Base-by-base conservation (phyloP, 495 filamentous ascomycete species). In the Penicillium macrosclerotiorum region DNA sequence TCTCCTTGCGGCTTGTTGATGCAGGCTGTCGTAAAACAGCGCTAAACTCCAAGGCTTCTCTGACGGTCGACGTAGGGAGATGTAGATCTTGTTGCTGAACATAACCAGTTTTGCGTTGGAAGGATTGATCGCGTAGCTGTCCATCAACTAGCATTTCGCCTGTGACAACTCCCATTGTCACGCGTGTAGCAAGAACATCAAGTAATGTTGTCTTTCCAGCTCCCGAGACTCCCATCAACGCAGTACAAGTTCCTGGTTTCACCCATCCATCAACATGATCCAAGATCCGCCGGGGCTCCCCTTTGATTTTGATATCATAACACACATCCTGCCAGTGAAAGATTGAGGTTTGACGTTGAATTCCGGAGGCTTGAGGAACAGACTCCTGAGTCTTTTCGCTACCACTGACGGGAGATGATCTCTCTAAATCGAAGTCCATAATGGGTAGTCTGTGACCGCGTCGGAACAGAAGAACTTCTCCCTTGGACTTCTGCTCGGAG, bases 81-180 rank as follows among this genome's bases (percentile, higher is more conserved):
- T 94, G 90, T 1, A 96, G 75, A 78, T 96, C 91, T 63, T 94
- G 89, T 59, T 96, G 91, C 56, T 95, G 88, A n/a, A 89, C 90
- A 53, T 95, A 96, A 9, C 89, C 90, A 2, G 89, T 94, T 66
- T 90, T 91, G 26, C 90, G 82, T 57, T 90, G 88, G 73, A 95
- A 95, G 0, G 84, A 87, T 8, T 74, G 66, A 55, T 93, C 86
- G n/a, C 82, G 64, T 3, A 56, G 60, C 5, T 54, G 38, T 9
- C 78, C 78, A 52, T 80, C 69, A 3, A 81, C 73, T 5, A 79
- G 51, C 54, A 80, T 73, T n/a, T 74, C 65, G 1, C 76, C 78
- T 0, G 60, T 67, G 2, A 81, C 64, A 2, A 75, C 65, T 14
- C 78, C 78, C 33, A 72, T 68, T 7, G 64, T 60, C 5, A 68